Percentiles rank a stretch among this genome's conserved stretches.
These are phyloP conservation scores for Penicillium macrosclerotiorum DNA, from an alignment of 495 filamentous ascomycete genomes.

Conservation along the genomic window DNA sequence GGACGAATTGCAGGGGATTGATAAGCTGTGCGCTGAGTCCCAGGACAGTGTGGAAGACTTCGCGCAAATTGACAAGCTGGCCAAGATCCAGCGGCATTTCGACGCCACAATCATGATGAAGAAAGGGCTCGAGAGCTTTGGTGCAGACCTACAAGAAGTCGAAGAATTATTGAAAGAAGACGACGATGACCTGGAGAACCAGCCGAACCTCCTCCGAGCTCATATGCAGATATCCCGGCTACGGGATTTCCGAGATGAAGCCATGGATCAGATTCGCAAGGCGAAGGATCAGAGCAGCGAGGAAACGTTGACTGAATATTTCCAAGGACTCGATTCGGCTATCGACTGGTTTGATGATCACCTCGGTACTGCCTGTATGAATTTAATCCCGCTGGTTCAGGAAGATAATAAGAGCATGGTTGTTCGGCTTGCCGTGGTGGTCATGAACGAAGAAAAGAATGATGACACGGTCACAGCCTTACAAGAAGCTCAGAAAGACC, in stretches of 20 bases:
- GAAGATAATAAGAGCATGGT: constrained; percentile 84
- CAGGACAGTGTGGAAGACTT: constrained; percentile 97
- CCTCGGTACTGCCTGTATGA: constrained; percentile 81
- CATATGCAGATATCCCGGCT: constrained; percentile 91
- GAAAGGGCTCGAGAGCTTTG: constrained; percentile 80
- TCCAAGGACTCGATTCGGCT: constrained; percentile 79
- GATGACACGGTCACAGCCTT: constrained; percentile 87
- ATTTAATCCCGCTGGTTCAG: constrained; percentile 81
- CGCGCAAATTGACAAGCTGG: constrained; percentile 90
- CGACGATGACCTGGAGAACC: constrained; percentile 80
- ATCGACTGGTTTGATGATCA: constrained; percentile 96
- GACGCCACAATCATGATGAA: constrained; percentile 90
- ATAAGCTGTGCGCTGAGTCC: constrained; percentile 92
- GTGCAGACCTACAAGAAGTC: constrained; percentile 67
- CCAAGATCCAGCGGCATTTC: constrained; percentile 92
- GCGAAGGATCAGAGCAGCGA: constrained; percentile 70
- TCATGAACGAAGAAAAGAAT: constrained; percentile 93
- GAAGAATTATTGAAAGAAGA: constrained; percentile 76
- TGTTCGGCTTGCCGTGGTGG: constrained; percentile 84
- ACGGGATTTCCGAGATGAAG: constrained; percentile 90
- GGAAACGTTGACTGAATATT: constrained; percentile 81
- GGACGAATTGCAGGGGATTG: constrained; percentile 98
- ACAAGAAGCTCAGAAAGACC: constrained; percentile 90
- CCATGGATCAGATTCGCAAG: constrained; percentile 88
- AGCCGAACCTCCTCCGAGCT: constrained; percentile 83